Evolutionary conservation across 768 basidiomycete genomes (phyloP), one percentile per base, ranked within the genome.

Genomic region (Collybia nuda): DNA sequence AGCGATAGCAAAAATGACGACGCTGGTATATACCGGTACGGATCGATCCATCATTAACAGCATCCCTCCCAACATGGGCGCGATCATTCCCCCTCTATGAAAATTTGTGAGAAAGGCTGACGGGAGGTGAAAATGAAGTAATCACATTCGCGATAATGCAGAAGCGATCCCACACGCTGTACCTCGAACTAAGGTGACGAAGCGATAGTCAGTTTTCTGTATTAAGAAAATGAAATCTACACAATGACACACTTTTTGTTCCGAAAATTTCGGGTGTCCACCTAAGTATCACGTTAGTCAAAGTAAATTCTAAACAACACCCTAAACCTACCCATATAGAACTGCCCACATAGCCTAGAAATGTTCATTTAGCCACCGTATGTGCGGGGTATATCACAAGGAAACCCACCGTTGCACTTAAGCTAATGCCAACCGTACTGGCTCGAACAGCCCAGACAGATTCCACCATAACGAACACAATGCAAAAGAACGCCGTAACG

Each of bases 201-300:
- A 18, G 45, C 26, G 53, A 26, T 18, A 11, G 54, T 40, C 46
- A 44, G 8, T 24, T 46, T 42, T 7, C 24, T 26, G 24, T 26
- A 26, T 7, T 21, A 41, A 15, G 7, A 22, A 24, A 12, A 18
- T 28, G n/a, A 39, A 35, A n/a, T 8, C 12, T 26, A 6, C n/a
- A 45, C 14, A 14, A 38, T n/a, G 42, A 55, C 67, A 35, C 57
- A 85, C 85, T 80, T 72, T 84, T 83, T 0, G 90, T 91, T 0
- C 80, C 84, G 60, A 95, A 94, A 12, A 92, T 86, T 66, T 91
- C 89, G 2, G 92, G 92, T 0, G 92, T 93, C 86, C 90, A 90
- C 3, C 77, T 74, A 48, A 29, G 39, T 3, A 11, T 2, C 22
- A 15, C 8, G 14, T 29, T 39, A 6, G 59, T 50, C n/a, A 55